Conservation (phyloP, 768 basidiomycete genomes). For the Gymnopilus dilepis region DNA sequence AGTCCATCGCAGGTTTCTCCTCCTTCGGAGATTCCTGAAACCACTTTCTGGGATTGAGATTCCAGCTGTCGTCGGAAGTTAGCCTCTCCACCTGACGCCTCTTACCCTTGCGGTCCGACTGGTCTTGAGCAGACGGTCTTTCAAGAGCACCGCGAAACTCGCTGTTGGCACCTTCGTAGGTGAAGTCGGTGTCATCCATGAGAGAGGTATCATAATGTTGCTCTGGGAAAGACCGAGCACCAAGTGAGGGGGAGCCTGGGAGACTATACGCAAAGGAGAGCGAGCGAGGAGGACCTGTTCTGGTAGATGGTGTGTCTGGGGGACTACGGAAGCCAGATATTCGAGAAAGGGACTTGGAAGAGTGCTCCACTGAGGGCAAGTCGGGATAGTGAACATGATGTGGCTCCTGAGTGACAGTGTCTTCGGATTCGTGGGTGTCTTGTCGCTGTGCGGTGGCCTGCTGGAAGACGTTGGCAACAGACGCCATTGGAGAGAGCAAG, state of each 20-base stretch:
- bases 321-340: slow-evolving; percentile 34
- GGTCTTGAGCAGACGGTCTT: slow-evolving; percentile 40
- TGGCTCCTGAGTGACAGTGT: slow-evolving; percentile 17
- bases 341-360: slow-evolving; percentile 24
- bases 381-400: slow-evolving; percentile 13
- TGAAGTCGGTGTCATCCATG: slow-evolving; percentile 38
- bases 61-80: slow-evolving; percentile 56
- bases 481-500: slow-evolving; percentile 27
- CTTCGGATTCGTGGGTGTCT: slow-evolving; percentile 22
- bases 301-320: slow-evolving; percentile 58
- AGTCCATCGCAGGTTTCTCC: slow-evolving; percentile 44
- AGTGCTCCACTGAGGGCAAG: slow-evolving; percentile 14
- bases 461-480: slow-evolving; percentile 30
- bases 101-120: slow-evolving; percentile 55
- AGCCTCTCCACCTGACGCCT: slow-evolving; percentile 38
- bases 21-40: slow-evolving; percentile 58
- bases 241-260: slow-evolving; percentile 43
- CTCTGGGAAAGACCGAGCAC: slow-evolving; percentile 28
- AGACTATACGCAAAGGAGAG: slow-evolving; percentile 68
- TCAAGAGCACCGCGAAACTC: slow-evolving; percentile 73
- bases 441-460: slow-evolving; percentile 15
- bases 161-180: slow-evolving; percentile 41
- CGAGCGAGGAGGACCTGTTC: slow-evolving; percentile 78
- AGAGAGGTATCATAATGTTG: slow-evolving; percentile 34
- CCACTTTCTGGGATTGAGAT: slow-evolving; percentile 52